Evolutionary conservation across 495 filamentous ascomycete genomes (phyloP), one percentile per base, ranked within the genome.

Genomic region (Talaromyces borbonicus): DNA sequence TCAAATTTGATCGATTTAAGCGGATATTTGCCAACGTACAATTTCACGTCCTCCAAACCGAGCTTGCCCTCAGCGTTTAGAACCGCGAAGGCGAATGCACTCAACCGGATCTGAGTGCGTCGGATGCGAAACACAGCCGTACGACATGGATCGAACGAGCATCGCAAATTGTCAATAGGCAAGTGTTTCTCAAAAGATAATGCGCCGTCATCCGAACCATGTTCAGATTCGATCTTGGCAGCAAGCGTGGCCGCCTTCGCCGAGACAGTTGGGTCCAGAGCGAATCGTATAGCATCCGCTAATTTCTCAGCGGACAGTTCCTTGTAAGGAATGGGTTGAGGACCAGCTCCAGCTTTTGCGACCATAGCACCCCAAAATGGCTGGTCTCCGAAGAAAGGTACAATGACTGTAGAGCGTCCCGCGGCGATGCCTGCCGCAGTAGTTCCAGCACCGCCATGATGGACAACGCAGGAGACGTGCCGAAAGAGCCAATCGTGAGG

Each of bases 301-400:
- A 93, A 61, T 0, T 71, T 76, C 3, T 78, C 72, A 0, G 73
- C 68, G 0, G 74, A 86, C 18, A 93, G 65, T 18, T 76, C 68
- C 52, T 81, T 84, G 58, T 79, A 73, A 0, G 83, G 81, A 47
- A 89, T 83, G 0, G 86, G 85, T 0, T 59, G 51, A 0, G 85
- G 85, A 3, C 86, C 86, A 1, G 85, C 86, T 4, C 83, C 81
- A 14, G 84, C 79, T 35, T 62, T 68, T 2, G 80, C 78, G 16
- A 90, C 75, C 72, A 90, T 85, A 1, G 74, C 65, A 14, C 85
- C 86, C 86, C 86, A 90, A 49, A 89, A 90, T 1, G 83, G 80
- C 55, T 90, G 85, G 46, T 90, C 86, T 4, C 86, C 86, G 53
- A 92, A 90, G 64, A 92, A 92, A 0, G 86, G 86, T 7, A 92